These are phyloP conservation scores for Thamnidium elegans DNA, from an alignment of 192 early-diverging fungal species.

Conservation along the genomic window DNA sequence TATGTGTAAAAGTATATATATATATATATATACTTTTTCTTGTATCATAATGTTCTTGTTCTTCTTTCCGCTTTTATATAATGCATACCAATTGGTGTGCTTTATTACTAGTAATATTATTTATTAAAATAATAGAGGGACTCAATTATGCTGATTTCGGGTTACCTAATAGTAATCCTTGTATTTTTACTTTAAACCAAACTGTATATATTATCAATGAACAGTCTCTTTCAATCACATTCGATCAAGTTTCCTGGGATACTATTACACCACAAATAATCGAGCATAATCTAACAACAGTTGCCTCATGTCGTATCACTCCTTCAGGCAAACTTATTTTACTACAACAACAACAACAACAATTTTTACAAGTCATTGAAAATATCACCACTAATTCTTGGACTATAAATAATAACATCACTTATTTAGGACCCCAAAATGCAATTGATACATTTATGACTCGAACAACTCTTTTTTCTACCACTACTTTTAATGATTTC, in stretches of 20 bases:
- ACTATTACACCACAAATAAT: not conserved
- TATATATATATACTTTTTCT: not conserved
- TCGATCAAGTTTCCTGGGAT: not conserved
- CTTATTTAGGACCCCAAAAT: not conserved
- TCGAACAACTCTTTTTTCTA: not conserved
- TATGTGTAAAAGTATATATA: no score
- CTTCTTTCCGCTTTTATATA: not conserved
- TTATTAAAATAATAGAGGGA: not conserved
- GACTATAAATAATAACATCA: not conserved
- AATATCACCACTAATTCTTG: not conserved
- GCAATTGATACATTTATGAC: not conserved
- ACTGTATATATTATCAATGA: slow-evolving; percentile 5
- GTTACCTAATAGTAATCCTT: slow-evolving; percentile 2
- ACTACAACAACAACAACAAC: not conserved
- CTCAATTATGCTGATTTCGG: slow-evolving; percentile 7
- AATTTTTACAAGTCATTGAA: not conserved
- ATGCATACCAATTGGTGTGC: not conserved
- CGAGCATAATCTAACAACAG: not conserved
- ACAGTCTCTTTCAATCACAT: not conserved
- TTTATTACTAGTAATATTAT: not conserved
- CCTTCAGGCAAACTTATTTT: not conserved
- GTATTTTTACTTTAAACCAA: slow-evolving; percentile 1
- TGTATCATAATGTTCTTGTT: not conserved
- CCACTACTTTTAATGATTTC: not conserved
- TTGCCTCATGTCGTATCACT: not conserved